A percentile compares a stretch with the other conserved stretches of the same genome.
phyloP scores from a whole-genome alignment of 2,329 filamentous ascomycete genomes.

The Lasiodiplodia gonubiensis region DNA sequence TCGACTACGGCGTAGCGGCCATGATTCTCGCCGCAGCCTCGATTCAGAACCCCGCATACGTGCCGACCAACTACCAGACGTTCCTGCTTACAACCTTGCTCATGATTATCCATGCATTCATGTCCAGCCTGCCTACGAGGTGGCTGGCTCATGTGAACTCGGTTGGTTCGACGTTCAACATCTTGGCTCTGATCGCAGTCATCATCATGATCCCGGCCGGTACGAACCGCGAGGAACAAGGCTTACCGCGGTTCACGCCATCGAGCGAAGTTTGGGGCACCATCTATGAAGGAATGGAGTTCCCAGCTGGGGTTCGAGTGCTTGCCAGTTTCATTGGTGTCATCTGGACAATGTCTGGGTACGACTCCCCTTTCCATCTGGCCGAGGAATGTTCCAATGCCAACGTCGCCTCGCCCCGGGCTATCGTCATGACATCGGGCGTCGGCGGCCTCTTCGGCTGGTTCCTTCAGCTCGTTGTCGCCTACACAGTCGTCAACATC shows the following conservation, averaged over 20 bases:
- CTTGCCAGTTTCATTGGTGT: constrained; percentile 75
- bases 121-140: constrained; percentile 73
- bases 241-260: constrained; percentile 63
- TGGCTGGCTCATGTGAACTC: constrained; percentile 75
- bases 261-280: constrained; percentile 67
- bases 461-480: constrained; percentile 75
- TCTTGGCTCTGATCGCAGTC: constrained; percentile 68
- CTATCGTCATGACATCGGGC: constrained; percentile 72
- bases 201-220: constrained; percentile 72
- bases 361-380: constrained; percentile 74
- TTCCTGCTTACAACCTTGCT: constrained; percentile 71
- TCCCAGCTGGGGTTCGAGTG: constrained; percentile 69
- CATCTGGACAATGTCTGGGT: constrained; percentile 68
- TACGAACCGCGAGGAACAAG: constrained; percentile 57
- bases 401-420: constrained; percentile 70
- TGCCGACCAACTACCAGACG: constrained; percentile 68
- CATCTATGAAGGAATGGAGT: constrained; percentile 70
- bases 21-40: constrained; percentile 75
- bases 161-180: constrained; percentile 72
- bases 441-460: constrained; percentile 72
- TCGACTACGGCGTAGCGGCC: constrained; percentile 68
- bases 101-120: constrained; percentile 69
- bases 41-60: constrained; percentile 70
- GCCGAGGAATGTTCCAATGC: constrained; percentile 78
- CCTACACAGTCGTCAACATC: constrained; percentile 73